Base-by-base conservation (phyloP, 345 rosid species). In the Orychophragmus violaceus region DNA sequence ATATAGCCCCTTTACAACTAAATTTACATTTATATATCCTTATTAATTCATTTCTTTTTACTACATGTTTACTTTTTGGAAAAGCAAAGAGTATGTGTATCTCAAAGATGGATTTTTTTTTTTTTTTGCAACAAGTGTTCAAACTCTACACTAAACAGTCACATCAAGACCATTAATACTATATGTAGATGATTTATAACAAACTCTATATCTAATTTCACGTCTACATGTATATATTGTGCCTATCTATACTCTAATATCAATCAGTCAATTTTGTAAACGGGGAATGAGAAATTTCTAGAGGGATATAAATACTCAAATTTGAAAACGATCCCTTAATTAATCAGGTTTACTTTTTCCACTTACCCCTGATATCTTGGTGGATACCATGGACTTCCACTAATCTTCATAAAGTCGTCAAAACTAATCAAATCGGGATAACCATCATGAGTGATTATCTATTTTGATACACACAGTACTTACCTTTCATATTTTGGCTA, bases 341-440 rank as follows among this genome's bases (percentile, higher is more conserved):
- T 35, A 50, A 10, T 22, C 29, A 59, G 4, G 16, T 12, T 39
- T 27, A 8, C 37, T 6, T 42, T 55, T 56, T 30, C 19, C n/a
- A n/a, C 18, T 46, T 62, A 18, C 18, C 36, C 23, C 22, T 46
- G 29, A 30, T 60, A 37, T 30, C 30, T 41, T 51, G 46, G 62
- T 71, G 69, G 69, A 71, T 37, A 30, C 66, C 52, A 62, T 30
- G 62, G 68, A 42, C 18, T 70, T 45, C 75, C 75, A 63, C 64
- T 62, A 62, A 54, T 33, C 39, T 17, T 54, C 19, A 62, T 44
- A 44, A 28, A n/a, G n/a, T n/a, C n/a, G 32, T 70, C 46, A 61
- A 22, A 62, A 22, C 37, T 52, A 22, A 30, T 42, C 51, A 27
- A 60, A 42, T 70, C 54, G 28, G 46, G 27, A 30, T 61, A 52